These are phyloP conservation scores for Pseudonitzschia delicatissima DNA, from an alignment of 108 stramenopile species.

Conservation along the genomic window DNA sequence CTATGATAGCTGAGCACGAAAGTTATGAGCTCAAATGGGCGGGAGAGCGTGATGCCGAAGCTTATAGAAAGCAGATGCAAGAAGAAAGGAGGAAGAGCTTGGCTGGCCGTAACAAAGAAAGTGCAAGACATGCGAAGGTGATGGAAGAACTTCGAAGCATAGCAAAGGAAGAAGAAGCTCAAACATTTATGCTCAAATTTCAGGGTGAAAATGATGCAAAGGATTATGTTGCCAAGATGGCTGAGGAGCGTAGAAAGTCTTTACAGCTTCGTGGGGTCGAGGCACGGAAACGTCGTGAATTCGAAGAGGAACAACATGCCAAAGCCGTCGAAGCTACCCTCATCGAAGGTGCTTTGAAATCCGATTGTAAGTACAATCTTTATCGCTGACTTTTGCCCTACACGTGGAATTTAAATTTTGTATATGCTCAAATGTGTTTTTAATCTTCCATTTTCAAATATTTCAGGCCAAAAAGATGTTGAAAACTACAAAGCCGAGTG, in stretches of 20 bases:
- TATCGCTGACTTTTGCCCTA: neutral
- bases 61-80: conserved; percentile 48
- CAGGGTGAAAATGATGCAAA: conserved; percentile 76
- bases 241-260: conserved; percentile 67
- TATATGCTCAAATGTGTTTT: neutral
- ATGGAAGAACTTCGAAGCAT: conserved; percentile 71
- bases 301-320: conserved; percentile 56
- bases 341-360: conserved; percentile 51
- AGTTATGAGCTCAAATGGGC: conserved; percentile 74
- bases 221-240: conserved; percentile 49
- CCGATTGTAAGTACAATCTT: conserved; percentile 53
- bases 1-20: conserved; percentile 44
- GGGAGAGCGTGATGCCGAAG: conserved; percentile 66
- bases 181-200: conserved; percentile 78
- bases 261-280: conserved; percentile 64
- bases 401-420: neutral
- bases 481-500: conserved; percentile 63
- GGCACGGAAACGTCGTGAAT: conserved; percentile 46
- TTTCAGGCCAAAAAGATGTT: conserved; percentile 69
- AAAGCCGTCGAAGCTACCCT: conserved; percentile 35
- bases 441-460: conserved; percentile 11
- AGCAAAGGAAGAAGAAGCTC: conserved; percentile 67
- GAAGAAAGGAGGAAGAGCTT: conserved; percentile 63
- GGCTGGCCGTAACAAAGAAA: conserved; percentile 64
- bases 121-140: conserved; percentile 52